Evolutionary conservation across 441 rosid species (phyloP).

Genomic region (Pelargonium cotyledonis): DNA sequence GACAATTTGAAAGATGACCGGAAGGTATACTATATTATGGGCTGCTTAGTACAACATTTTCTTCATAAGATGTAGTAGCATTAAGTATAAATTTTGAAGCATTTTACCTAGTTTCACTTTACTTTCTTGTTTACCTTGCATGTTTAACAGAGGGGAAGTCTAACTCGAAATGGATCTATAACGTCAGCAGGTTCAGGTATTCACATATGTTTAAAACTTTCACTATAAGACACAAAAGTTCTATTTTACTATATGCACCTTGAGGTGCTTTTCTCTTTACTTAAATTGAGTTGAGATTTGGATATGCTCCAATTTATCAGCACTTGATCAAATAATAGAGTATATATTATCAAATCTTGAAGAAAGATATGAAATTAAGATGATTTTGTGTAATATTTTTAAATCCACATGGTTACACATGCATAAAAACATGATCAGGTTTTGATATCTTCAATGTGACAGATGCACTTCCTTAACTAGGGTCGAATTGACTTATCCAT

Average conservation of each 20-base stretch:
- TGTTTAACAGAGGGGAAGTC: constrained; percentile 38
- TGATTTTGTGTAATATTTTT: too few species aligned
- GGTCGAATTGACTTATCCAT: too few species aligned
- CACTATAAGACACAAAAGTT: background rate
- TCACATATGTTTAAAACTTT: constrained; percentile 9
- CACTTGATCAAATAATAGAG: background rate
- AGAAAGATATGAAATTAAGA: too few species aligned
- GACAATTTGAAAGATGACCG: constrained; percentile 55
- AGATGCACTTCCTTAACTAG: too few species aligned
- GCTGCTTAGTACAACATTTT: background rate
- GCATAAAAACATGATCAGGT: too few species aligned
- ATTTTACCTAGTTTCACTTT: constrained; percentile 6
- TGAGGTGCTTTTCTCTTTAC: background rate
- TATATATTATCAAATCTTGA: too few species aligned
- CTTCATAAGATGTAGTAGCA: constrained; percentile 1
- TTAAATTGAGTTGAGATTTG: background rate
- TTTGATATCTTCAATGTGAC: too few species aligned
- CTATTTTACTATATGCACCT: background rate
- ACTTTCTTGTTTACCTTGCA: constrained; percentile 6
- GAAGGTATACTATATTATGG: constrained; percentile 34
- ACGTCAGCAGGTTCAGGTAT: constrained; percentile 55
- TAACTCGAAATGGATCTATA: constrained; percentile 48
- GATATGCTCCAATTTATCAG: background rate
- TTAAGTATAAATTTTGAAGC: constrained; percentile 2
- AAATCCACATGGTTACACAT: too few species aligned